These are phyloP conservation scores for Quambalaria eucalypti DNA, from an alignment of 1,284 basidiomycete genomes.

Conservation along the genomic window DNA sequence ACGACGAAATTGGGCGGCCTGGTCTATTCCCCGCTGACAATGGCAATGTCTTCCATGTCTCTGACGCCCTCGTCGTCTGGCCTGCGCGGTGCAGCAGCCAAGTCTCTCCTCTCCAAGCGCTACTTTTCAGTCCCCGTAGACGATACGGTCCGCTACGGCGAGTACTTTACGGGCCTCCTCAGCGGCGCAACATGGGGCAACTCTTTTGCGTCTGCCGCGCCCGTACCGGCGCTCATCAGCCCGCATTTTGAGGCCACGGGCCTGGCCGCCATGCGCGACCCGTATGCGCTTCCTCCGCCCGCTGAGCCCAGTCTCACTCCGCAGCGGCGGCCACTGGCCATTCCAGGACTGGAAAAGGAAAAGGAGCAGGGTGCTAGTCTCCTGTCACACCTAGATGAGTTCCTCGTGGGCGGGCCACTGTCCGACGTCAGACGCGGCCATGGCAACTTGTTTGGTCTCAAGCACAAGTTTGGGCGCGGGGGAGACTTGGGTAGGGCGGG, in stretches of 20 bases:
- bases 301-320: background rate
- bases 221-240: constrained; percentile 4
- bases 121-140: constrained; percentile 69
- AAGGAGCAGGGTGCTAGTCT: too few relatives aligned
- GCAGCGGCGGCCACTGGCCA: background rate
- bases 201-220: background rate
- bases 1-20: background rate
- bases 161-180: constrained; percentile 53
- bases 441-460: background rate
- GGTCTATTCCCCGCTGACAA: background rate
- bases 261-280: constrained; percentile 4
- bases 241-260: constrained; percentile 3
- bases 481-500: background rate
- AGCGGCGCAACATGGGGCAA: constrained; percentile 5
- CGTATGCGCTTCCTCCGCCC: background rate
- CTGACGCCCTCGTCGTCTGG: background rate
- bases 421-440: background rate
- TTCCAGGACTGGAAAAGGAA: too few relatives aligned
- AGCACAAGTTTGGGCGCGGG: background rate
- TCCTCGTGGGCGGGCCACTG: background rate
- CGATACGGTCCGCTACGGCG: constrained; percentile 70
- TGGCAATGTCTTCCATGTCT: background rate
- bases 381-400: background rate
- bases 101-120: constrained; percentile 19
- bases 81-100: background rate